These are phyloP conservation scores for Morella rubra DNA, from an alignment of 306 rosid species.

Conservation along the genomic window DNA sequence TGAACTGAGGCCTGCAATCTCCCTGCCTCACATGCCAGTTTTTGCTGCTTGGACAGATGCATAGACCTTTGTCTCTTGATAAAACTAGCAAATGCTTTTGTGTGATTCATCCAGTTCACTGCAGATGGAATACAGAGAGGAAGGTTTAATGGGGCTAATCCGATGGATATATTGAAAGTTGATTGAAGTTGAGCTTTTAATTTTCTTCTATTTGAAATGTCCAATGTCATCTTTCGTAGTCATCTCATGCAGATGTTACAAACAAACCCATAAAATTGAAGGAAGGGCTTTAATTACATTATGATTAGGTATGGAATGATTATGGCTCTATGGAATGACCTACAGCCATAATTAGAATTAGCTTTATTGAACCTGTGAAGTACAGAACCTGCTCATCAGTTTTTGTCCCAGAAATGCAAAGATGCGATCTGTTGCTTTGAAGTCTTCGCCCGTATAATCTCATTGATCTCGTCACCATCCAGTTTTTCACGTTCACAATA, in stretches of 20 bases:
- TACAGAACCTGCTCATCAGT: conserved; percentile 32
- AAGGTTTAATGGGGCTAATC: conserved; percentile 22
- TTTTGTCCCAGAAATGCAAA: conserved; percentile 27
- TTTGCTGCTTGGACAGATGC: conserved; percentile 77
- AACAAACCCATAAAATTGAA: conserved; percentile 3
- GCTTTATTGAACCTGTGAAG: conserved; percentile 32
- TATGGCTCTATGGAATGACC: conserved; percentile 31
- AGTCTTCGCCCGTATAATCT: conserved; percentile 39
- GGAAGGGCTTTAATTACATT: conserved; percentile 26
- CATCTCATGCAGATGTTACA: conserved; percentile 19
- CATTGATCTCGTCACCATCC: conserved; percentile 27
- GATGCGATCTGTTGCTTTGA: conserved; percentile 24
- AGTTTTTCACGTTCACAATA: conserved; percentile 32
- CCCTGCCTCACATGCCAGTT: conserved; percentile 72
- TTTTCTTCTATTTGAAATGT: conserved; percentile 17
- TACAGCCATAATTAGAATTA: conserved; percentile 31
- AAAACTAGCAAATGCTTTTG: conserved; percentile 21
- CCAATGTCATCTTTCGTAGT: conserved; percentile 7
- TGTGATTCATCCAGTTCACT: background rate
- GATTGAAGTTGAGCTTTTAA: conserved; percentile 27
- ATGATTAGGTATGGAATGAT: conserved; percentile 43
- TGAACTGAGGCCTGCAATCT: conserved; percentile 45
- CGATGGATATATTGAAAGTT: conserved; percentile 18
- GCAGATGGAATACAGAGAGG: background rate
- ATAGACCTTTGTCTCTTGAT: conserved; percentile 25